Evolutionary conservation across 257 asterid genomes (phyloP), one percentile per base, ranked within the genome.

Genomic region (Jasminum sambac): DNA sequence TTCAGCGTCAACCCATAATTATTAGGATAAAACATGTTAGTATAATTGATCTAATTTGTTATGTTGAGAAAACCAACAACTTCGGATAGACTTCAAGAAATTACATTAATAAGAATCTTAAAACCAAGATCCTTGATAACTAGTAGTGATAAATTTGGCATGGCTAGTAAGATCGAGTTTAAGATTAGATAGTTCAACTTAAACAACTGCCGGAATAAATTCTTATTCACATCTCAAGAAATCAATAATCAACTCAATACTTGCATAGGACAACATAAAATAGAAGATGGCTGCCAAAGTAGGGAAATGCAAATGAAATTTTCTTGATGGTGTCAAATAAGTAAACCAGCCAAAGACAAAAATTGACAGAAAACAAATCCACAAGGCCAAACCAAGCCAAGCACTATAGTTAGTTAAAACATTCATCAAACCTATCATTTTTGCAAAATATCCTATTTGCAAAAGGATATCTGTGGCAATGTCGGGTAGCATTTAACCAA

Each of bases 191-290:
- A n/a, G 59, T 17, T 50, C 59, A n/a, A 8, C 11, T 11, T 21
- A 58, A 57, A 69, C 39, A 55, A 66, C 62, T 11, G 26, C 38
- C 16, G 46, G 11, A 24, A 16, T 46, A 46, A 16, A 21, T 16
- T 2, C 19, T 41, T 5, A 44, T 16, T 11, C 34, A 34, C 10
- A 62, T 63, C 36, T 58, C 17, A 61, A 64, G 36, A 71, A 17
- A 46, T 71, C 24, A 39, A 62, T 8, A 65, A 65, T 9, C 34
- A 43, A 38, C 55, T 7, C 34, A 69, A 38, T 2, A 55, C 67
- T 52, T 58, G 55, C 4, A 21, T 21, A 16, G 52, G 19, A 55
- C 11, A 64, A 48, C 52, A 26, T 30, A 5, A 36, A 50, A 21
- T 55, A 19, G 62, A 69, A 63, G 42, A 5, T 1, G 55, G 43